Base-by-base conservation (phyloP, 345 rosid species). In the Salix koriyanagi region DNA sequence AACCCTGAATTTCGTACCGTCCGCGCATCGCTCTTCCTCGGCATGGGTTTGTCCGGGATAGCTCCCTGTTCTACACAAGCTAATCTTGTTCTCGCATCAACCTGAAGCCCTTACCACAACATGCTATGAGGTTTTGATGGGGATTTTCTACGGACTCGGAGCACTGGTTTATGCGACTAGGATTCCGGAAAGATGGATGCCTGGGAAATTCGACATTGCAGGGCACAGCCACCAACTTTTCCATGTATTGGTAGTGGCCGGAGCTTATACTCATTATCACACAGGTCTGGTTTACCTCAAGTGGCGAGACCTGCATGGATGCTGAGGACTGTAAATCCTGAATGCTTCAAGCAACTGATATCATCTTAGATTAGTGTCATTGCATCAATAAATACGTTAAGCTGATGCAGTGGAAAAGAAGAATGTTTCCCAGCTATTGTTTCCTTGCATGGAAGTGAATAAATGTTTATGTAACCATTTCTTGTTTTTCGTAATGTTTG, bases 141-240 rank as follows among this genome's bases (percentile, higher is more conserved):
- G 99, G 30, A 68, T 89, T 69, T 77, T 89, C 11, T 91, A 93
- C 41, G 93, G 92, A 11, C 9, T 90, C 18, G 99, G 99, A 76
- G 99, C 97, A 26, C 75, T 91, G 65, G 88, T 95, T 54, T 95
- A 95, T 60, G 99, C 94, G 1, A 87, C 91, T 15, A 90, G 99
- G 85, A 83, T 95, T 25, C 97, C 97, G 0, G 97, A 95, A 83
- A 79, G 97, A 71, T 95, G 99, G 99, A 91, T 84, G 96, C 99
- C 99, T 0, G 99, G 99, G 9, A 93, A 89, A 70, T 93, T 93
- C 23, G 99, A 95, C 87, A 89, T 95, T 75, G 97, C 97, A 10
- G 97, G 99, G 70, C 97, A 95, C 61, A 95, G 99, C 74, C 99
- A 95, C 77, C 99, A 95, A 65, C 88, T 95, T 70, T 95, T 95